Percentiles rank a stretch among this genome's conserved stretches.
Evolutionary conservation across 2,329 filamentous ascomycete species (phyloP).

Genomic region (Monilinia polystroma): DNA sequence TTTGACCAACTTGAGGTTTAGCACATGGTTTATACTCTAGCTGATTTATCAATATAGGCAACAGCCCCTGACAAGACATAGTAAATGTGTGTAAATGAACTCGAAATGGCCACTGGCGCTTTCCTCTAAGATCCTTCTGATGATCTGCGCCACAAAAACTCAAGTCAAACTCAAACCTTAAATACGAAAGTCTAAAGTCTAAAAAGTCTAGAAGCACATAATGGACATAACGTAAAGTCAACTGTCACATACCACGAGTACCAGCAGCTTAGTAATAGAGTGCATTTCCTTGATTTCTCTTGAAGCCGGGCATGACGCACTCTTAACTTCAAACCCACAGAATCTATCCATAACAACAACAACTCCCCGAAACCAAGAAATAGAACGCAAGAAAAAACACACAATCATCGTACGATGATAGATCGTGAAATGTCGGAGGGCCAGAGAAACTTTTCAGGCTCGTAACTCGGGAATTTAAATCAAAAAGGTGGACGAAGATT

Average conservation of each 20-base stretch:
- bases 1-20: background rate
- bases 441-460: too few relatives aligned
- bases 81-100: too few relatives aligned
- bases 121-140: background rate
- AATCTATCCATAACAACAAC: background rate
- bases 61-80: too few relatives aligned
- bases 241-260: background rate
- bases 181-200: background rate
- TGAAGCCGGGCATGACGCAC: background rate
- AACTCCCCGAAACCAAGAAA: background rate
- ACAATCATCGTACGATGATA: background rate
- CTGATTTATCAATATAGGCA: background rate
- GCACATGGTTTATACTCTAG: background rate
- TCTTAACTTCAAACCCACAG: background rate
- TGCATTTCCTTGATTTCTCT: background rate
- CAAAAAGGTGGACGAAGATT: background rate
- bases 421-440: background rate
- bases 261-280: too few relatives aligned
- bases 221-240: background rate
- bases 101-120: background rate
- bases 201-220: background rate
- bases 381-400: background rate
- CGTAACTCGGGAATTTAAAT: background rate
- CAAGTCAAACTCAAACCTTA: background rate
- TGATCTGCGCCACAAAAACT: background rate